Conservation (phyloP, 495 filamentous ascomycete species). For the Trichocladium uniseriatum region DNA sequence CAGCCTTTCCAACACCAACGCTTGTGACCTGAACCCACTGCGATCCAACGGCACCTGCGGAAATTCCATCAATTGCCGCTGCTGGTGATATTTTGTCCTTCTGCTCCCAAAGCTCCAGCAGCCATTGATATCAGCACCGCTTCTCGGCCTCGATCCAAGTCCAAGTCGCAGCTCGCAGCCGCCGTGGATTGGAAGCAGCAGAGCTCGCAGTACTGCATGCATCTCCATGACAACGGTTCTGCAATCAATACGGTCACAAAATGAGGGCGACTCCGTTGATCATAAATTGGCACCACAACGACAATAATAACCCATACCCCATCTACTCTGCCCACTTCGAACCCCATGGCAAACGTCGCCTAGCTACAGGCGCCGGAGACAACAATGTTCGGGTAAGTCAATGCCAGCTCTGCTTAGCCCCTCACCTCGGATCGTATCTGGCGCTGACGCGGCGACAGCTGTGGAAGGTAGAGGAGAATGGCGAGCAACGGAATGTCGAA, state of each 20-base stretch:
- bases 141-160: background rate
- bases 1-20: background rate
- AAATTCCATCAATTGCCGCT: background rate
- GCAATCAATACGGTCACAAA: constrained; percentile 26
- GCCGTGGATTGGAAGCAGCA: too few species aligned
- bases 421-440: background rate
- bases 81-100: background rate
- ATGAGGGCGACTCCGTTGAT: constrained; percentile 91
- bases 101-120: background rate
- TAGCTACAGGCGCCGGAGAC: constrained; percentile 92
- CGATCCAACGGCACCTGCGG: background rate
- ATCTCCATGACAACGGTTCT: constrained; percentile 9
- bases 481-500: constrained; percentile 78
- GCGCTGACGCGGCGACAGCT: constrained; percentile 42
- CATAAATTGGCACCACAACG: constrained; percentile 85
- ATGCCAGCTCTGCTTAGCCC: background rate
- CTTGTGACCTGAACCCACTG: background rate
- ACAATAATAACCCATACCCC: constrained; percentile 75
- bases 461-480: constrained; percentile 80
- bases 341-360: constrained; percentile 79
- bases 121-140: background rate
- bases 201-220: too few species aligned
- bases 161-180: background rate
- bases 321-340: constrained; percentile 97
- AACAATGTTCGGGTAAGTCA: constrained; percentile 84